These are phyloP conservation scores for Monilinia vaccinii-corymbosi DNA, from an alignment of 2,329 filamentous ascomycete genomes.

Conservation along the genomic window DNA sequence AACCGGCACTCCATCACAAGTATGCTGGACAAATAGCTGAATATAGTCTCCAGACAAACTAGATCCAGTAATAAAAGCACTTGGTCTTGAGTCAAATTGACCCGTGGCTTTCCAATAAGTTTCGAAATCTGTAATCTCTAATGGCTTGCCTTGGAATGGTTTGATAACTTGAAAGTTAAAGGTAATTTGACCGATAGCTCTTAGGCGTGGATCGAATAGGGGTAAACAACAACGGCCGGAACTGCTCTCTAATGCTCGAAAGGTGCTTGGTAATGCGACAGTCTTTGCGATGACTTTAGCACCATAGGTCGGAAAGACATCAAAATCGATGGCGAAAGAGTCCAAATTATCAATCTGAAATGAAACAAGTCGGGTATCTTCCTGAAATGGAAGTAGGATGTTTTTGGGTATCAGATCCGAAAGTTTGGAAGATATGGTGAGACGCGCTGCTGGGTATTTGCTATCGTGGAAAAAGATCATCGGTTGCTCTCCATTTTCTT, in stretches of 20 bases:
- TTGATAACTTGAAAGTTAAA: conserved; percentile 97
- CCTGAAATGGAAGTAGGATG: conserved; percentile 88
- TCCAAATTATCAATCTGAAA: conserved; percentile 95
- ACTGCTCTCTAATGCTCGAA: conserved; percentile 65
- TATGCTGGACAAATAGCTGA: conserved; percentile 83
- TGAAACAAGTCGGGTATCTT: conserved; percentile 85
- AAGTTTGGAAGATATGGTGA: conserved; percentile 93
- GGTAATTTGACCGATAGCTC: conserved; percentile 85
- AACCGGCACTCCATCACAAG: conserved; percentile 76
- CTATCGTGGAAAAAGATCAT: conserved; percentile 95
- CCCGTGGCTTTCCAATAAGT: conserved; percentile 99
- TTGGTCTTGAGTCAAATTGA: conserved; percentile 77
- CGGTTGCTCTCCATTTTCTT: conserved; percentile 62
- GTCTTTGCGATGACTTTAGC: conserved; percentile 96
- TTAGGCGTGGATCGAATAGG: conserved; percentile 82
- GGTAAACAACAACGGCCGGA: conserved; percentile 77
- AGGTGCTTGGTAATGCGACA: conserved; percentile 80
- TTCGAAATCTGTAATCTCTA: conserved; percentile 96
- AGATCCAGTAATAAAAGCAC: conserved; percentile 84
- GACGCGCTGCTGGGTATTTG: conserved; percentile 87
- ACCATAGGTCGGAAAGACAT: conserved; percentile 94
- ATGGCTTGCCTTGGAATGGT: conserved; percentile 80
- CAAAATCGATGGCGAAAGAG: conserved; percentile 90
- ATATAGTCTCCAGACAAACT: conserved; percentile 95
- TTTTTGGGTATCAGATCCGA: conserved; percentile 96